Percentiles rank a stretch among this genome's conserved stretches.
These are phyloP conservation scores for Schizophyllum commune DNA, from an alignment of 1,284 basidiomycete species.

Conservation along the genomic window DNA sequence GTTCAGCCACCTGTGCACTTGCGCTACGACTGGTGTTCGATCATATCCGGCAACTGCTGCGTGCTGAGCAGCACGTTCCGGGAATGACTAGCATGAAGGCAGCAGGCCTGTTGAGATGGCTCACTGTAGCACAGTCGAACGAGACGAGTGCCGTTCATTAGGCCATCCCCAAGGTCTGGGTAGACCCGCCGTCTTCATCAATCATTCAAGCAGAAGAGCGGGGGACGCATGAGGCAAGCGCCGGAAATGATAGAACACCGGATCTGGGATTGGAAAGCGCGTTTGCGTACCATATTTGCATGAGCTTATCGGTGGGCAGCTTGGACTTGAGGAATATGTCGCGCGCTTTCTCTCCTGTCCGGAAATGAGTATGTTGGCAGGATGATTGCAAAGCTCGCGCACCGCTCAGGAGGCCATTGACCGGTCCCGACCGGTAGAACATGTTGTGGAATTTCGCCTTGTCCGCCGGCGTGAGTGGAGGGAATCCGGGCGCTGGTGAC, in stretches of 20 bases:
- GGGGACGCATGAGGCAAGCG: too few species aligned
- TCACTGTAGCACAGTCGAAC: too few species aligned
- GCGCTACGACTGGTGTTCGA: too few species aligned
- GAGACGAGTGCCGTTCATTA: too few species aligned
- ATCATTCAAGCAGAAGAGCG: too few species aligned
- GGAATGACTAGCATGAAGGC: too few species aligned
- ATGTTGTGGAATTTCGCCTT: slow-evolving; percentile 76
- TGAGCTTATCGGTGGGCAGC: slow-evolving; percentile 82
- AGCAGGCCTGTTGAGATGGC: too few species aligned
- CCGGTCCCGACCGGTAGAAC: slow-evolving; percentile 69
- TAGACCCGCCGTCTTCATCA: too few species aligned
- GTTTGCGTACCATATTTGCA: slow-evolving; percentile 80
- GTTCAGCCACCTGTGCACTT: slow-evolving; percentile 4
- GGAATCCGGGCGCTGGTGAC: slow-evolving; percentile 52
- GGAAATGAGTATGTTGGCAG: slow-evolving; percentile 5
- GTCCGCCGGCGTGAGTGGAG: slow-evolving; percentile 71
- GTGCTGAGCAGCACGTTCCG: too few species aligned
- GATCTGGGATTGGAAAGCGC: slow-evolving; percentile 1
- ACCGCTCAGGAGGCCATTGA: slow-evolving; percentile 75
- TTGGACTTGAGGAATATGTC: slow-evolving; percentile 94
- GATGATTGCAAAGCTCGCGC: slow-evolving; percentile 14
- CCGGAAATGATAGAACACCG: too few species aligned
- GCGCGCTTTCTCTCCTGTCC: slow-evolving; percentile 79
- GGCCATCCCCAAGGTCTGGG: too few species aligned
- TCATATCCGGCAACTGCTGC: too few species aligned